Evolutionary conservation across 495 filamentous ascomycete species (phyloP), one percentile per base, ranked within the genome.

Genomic region (Podospora conica): DNA sequence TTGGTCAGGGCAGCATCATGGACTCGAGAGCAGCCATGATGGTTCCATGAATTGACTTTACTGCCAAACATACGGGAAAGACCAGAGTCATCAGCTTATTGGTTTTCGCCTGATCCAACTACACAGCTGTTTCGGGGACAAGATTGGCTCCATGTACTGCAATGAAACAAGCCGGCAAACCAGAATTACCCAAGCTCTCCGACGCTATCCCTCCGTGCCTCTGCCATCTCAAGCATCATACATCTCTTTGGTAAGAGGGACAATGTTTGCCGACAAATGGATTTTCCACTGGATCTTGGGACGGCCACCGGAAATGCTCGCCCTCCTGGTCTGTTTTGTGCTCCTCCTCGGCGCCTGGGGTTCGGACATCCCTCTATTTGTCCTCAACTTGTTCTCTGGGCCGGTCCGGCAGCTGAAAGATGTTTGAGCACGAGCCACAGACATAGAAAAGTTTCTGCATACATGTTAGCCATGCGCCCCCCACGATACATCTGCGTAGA

Each of bases 361-460:
- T 1, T 8, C 3, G 40, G 40, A n/a, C 40, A 48, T n/a, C 8
- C 6, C 40, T 8, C 40, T 48, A 48, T 8, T n/a, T 48, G 40
- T 18, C 40, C 40, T 48, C 15, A n/a, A 6, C 18, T 8, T 48
- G 40, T 8, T 48, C 40, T n/a, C 40, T 48, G 40, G 40, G 21
- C n/a, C 7, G 11, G 1, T 29, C 65, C 33, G 40, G 66, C 69
- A 71, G 82, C 64, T 90, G 84, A 78, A 91, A 96, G 68, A 96
- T 93, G 71, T 91, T 88, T 70, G 91, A 92, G 76, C 95, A 98
- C 23, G 85, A 84, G 81, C 91, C 94, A 81, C 95, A 98, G 55
- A 98, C 95, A 75, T 92, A 97, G 78, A 96, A 98, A 12, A 98
- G 85, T 93, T 93, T 97, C 93, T 98, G 67, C 53, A 18, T 15